Base-by-base conservation (phyloP, 176 grass and related monocot genomes). In the Ensete ventricosum region DNA sequence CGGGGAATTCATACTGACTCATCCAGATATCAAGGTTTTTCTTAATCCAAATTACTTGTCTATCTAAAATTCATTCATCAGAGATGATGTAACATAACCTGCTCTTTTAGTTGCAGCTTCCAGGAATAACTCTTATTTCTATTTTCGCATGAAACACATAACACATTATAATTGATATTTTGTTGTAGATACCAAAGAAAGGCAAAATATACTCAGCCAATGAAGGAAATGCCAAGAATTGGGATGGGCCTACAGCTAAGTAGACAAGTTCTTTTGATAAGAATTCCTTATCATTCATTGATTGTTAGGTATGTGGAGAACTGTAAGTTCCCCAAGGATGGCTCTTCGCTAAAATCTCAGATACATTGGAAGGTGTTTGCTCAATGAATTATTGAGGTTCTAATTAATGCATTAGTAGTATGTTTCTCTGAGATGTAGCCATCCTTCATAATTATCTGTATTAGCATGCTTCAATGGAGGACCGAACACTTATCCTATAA, bases 121-220 rank as follows among this genome's bases (percentile, higher is more conserved):
- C 13, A 21, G 17, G 19, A 70, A 51, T 50, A 20, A 9, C 24
- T 22, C 27, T 50, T 70, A 7, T 70, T 70, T 34, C 43, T 9
- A 50, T 0, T 1, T 70, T 70, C 19, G 20, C 14, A 50, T 70
- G 2, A 50, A 70, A 25, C 9, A 1, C 43, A 50, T 21, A 9
- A 70, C n/a, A 59, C 48, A 64, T 55, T 29, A 14, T 64, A 50
- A 16, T 2, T 68, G 65, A 64, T 81, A 17, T 79, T 43, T 66
- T 19, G 63, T 23, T 81, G 65, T 69, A 99, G 95, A 91, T 94
- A 82, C 90, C 95, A 50, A 84, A 87, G 55, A 94, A 89, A 74
- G 95, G 95, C 13, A 99, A 83, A 77, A 88, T 94, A 62, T 99
- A 99, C 74, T 99, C 90, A 10, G 95, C 94, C 13, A 99, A 99